Base-by-base conservation (phyloP, 805 yeast genomes). In the Geotrichum ghanense region DNA sequence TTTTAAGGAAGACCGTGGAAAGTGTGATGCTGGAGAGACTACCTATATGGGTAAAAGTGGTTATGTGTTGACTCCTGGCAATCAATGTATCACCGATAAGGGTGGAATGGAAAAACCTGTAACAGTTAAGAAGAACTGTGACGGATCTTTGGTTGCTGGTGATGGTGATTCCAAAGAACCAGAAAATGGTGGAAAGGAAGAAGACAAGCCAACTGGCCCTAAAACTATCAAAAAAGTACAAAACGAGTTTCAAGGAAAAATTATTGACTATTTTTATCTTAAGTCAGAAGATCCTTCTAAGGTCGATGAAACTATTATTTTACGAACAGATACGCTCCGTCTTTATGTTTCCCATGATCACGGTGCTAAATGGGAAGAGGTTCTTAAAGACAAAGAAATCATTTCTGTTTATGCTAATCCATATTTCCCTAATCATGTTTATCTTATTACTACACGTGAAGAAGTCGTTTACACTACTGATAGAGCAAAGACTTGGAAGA, bases 281-380 rank as follows among this genome's bases (percentile, higher is more conserved):
- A 81, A 79, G 43, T 75, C 74, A 48, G 72, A 75, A 45, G 59
- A 66, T 21, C 63, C 62, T 1, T 44, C 51, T 20, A 65, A 69
- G 1, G 70, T 69, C 22, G 84, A 79, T 51, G 89, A 83, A 57
- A 75, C 88, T 0, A 60, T 90, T 5, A 58, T 90, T 14, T 64
- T 84, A 4, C 66, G 76, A 43, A 81, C 90, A 0, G 59, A 65
- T 22, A 66, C 70, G 10, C 69, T 74, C 42, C 66, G 67, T 3
- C 73, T 79, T 2, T 81, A 68, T 54, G 72, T 85, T 5, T 83
- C 96, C 0, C 81, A 74, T 54, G 79, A 87, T 59, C 83, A 83
- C 37, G 90, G 90, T 12, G 56, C 63, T 2, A 56, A 59, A 1
- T 76, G 83, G 65, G 62, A 61, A 22, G 59, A 57, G 43, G 61